phyloP scores from a whole-genome alignment of 768 basidiomycete genomes.

The Multifurca ochricompacta region DNA sequence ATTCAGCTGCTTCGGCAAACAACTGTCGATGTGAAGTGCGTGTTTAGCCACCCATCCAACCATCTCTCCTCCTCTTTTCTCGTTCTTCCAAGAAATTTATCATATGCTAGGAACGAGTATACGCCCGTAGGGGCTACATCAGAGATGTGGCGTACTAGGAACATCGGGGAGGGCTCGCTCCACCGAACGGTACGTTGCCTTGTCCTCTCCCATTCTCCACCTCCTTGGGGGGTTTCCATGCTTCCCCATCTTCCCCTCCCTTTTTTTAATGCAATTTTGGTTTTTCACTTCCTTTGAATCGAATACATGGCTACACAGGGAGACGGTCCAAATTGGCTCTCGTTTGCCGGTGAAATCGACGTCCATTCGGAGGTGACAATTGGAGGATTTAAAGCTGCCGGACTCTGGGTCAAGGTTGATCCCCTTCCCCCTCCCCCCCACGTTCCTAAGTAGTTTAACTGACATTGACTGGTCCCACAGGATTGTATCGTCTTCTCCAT shows the following conservation, averaged over 20 bases:
- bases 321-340: constrained; percentile 54
- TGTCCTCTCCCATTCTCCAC: not conserved
- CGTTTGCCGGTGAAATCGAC: constrained; percentile 56
- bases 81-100: not conserved
- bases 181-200: not conserved
- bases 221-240: no score
- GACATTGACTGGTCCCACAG: constrained; percentile 30
- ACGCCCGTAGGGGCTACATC: constrained; percentile 2
- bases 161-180: constrained; percentile 14
- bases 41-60: no score
- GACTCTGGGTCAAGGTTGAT: constrained; percentile 52
- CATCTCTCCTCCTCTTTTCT: not conserved
- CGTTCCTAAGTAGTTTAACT: no score
- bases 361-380: constrained; percentile 42
- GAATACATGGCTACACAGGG: constrained; percentile 35
- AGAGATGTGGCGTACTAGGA: constrained; percentile 10
- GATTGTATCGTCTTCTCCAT: constrained; percentile 60
- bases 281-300: constrained; percentile 8
- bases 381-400: constrained; percentile 58
- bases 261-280: not conserved
- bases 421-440: not conserved
- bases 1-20: constrained; percentile 61
- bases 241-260: no score
- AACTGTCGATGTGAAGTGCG: constrained; percentile 53
- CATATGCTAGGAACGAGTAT: constrained; percentile 6